Evolutionary conservation across 2,329 filamentous ascomycete species (phyloP), one percentile per base, ranked within the genome.

Genomic region (Xylariaceae sp.): DNA sequence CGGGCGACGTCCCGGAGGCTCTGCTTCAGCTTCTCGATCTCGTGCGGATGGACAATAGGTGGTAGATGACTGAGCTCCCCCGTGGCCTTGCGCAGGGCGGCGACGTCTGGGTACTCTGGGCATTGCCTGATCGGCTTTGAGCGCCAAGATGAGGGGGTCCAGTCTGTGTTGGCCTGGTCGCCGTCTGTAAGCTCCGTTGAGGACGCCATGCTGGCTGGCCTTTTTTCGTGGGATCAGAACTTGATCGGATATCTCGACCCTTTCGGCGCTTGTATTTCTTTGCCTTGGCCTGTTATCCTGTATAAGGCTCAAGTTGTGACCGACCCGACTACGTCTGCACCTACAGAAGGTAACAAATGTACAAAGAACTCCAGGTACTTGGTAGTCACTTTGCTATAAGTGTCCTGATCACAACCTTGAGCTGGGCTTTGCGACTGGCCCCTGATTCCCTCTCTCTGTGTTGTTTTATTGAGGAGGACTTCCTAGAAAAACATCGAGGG

Each of bases 1-100:
- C 88, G 76, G 5, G 94, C 94, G 5, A 95, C 94, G 74, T 96
- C 89, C 55, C 84, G 83, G 19, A 99, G 80, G 64, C 83, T 86
- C 49, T 83, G 78, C 68, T 91, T 91, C 49, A 99, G 80, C 59
- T 83, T 86, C 63, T 83, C 78, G 66, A 99, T 95, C 72, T 94
- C 89, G 46, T 79, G 79, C 3, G 88, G 86, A 53, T 89, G 89
- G 29, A 94, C 89, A 46, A 94, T 81, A 21, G 89, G 89, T 6
- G 89, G 89, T 8, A 94, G 76, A 26, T 77, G 78, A 45, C 79
- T 72, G 36, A 94, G 84, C 70, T 90, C 86, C 1, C 73, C 70
- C 43, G 84, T 73, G 13, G 87, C 82, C 44, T 78, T 78, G 48
- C 78, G 71, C 37, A 91, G 78, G 19, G 80, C 80, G 13, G 72